These are phyloP conservation scores for Pythium sp. DNA, from an alignment of 352 stramenopile genomes.

Conservation along the genomic window DNA sequence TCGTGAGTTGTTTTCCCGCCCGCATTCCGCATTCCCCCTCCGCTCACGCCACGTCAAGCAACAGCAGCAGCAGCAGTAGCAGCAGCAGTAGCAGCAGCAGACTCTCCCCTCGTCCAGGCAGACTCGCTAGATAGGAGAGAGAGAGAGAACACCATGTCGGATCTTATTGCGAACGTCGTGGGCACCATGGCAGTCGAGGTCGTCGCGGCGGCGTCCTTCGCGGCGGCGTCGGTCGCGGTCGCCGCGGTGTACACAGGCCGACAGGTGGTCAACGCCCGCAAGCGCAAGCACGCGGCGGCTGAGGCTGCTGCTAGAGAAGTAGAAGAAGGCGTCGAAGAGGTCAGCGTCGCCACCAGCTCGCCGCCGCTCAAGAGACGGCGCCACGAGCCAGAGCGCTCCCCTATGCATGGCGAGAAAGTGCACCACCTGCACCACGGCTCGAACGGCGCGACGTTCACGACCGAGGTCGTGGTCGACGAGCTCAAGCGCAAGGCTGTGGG, in stretches of 20 bases:
- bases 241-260: conserved; percentile 24
- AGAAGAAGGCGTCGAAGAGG: conserved; percentile 5
- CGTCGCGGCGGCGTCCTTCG: conserved; percentile 46
- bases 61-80: not conserved
- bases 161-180: conserved; percentile 29
- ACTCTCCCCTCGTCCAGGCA: not conserved
- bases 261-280: conserved; percentile 21
- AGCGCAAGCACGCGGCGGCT: conserved; percentile 23
- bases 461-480: conserved; percentile 41
- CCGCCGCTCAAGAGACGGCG: conserved; percentile 36
- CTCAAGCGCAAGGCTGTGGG: conserved; percentile 46
- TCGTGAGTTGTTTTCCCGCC: conserved; percentile 5
- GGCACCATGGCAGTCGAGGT: conserved; percentile 43
- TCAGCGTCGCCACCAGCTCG: not conserved
- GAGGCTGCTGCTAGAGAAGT: not conserved
- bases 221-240: conserved; percentile 35
- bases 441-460: conserved; percentile 29
- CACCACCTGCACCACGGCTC: conserved; percentile 20
- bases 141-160: conserved; percentile 10
- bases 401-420: conserved; percentile 2
- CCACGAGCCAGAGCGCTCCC: conserved; percentile 16
- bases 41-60: not conserved
- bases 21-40: conserved; percentile 14
- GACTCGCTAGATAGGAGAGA: not conserved
- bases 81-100: not conserved